Evolutionary conservation across 306 rosid genomes (phyloP).

Genomic region (Vigna angularis): DNA sequence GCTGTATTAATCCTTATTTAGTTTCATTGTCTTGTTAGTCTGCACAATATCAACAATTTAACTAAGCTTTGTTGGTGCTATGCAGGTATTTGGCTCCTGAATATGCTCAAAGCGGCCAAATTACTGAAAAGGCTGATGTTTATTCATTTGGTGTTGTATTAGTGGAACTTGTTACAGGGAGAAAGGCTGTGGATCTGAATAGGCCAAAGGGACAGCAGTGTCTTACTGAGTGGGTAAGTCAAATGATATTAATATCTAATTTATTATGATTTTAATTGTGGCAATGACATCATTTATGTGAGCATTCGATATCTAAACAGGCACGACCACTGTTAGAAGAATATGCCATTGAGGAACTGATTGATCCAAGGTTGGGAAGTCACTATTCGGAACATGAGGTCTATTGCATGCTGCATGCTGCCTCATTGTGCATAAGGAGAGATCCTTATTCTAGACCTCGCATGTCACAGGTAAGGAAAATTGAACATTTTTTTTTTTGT

Average conservation of each 20-base stretch:
- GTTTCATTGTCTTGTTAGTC: slow-evolving; percentile 17
- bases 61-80: slow-evolving; percentile 31
- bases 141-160: slow-evolving; percentile 95
- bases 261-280: neutral
- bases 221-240: slow-evolving; percentile 95
- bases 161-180: slow-evolving; percentile 90
- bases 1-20: slow-evolving; percentile 6
- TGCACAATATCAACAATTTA: slow-evolving; percentile 27
- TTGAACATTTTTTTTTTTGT: neutral
- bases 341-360: slow-evolving; percentile 73
- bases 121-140: slow-evolving; percentile 97
- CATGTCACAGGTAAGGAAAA: slow-evolving; percentile 81
- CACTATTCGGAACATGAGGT: slow-evolving; percentile 82
- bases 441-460: slow-evolving; percentile 96
- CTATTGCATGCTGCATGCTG: slow-evolving; percentile 92
- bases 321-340: slow-evolving; percentile 90
- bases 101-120: slow-evolving; percentile 98
- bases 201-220: slow-evolving; percentile 98
- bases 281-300: slow-evolving; percentile 25
- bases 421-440: slow-evolving; percentile 87
- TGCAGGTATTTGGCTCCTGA: slow-evolving; percentile 96
- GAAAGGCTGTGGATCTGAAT: slow-evolving; percentile 94
- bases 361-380: slow-evolving; percentile 87
- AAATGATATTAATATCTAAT: neutral
- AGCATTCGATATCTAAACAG: slow-evolving; percentile 57